These are phyloP conservation scores for Boletus vermiculosoides DNA, from an alignment of 768 basidiomycete species.

Conservation along the genomic window DNA sequence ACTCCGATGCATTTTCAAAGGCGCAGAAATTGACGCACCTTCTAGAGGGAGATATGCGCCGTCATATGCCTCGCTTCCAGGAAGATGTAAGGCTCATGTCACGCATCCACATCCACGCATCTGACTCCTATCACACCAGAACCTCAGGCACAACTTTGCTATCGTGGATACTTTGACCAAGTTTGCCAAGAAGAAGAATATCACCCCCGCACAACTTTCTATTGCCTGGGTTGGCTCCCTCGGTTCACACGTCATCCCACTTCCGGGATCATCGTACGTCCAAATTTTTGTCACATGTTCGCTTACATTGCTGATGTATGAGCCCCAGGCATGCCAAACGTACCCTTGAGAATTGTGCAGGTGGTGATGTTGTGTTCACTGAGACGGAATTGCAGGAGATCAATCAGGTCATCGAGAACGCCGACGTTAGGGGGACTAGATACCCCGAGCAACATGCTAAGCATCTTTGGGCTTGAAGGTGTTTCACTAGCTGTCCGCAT, in stretches of 20 bases:
- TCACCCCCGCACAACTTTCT: slow-evolving; percentile 44
- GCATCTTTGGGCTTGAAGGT: slow-evolving; percentile 35
- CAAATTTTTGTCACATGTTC: too few species aligned
- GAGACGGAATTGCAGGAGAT: slow-evolving; percentile 41
- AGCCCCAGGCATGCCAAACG: slow-evolving; percentile 34
- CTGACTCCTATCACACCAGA: not conserved
- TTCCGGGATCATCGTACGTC: slow-evolving; percentile 48
- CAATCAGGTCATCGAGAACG: slow-evolving; percentile 35
- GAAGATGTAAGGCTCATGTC: slow-evolving; percentile 33
- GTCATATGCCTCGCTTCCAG: slow-evolving; percentile 42
- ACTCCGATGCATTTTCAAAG: not conserved
- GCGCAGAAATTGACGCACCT: not conserved
- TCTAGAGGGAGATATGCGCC: slow-evolving; percentile 43
- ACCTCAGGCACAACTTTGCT: slow-evolving; percentile 38
- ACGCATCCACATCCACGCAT: not conserved
- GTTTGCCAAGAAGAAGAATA: slow-evolving; percentile 42
- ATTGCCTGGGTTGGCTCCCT: slow-evolving; percentile 44
- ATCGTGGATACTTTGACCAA: slow-evolving; percentile 42
- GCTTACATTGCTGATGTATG: not conserved
- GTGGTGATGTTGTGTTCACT: slow-evolving; percentile 42
- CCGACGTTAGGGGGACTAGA: slow-evolving; percentile 40
- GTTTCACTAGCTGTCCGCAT: not conserved
- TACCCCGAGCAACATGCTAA: slow-evolving; percentile 29
- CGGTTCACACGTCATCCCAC: slow-evolving; percentile 46
- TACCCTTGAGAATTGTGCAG: slow-evolving; percentile 45